Evolutionary conservation across 139 green algal genomes (phyloP).

Genomic region (Volvox africanus): DNA sequence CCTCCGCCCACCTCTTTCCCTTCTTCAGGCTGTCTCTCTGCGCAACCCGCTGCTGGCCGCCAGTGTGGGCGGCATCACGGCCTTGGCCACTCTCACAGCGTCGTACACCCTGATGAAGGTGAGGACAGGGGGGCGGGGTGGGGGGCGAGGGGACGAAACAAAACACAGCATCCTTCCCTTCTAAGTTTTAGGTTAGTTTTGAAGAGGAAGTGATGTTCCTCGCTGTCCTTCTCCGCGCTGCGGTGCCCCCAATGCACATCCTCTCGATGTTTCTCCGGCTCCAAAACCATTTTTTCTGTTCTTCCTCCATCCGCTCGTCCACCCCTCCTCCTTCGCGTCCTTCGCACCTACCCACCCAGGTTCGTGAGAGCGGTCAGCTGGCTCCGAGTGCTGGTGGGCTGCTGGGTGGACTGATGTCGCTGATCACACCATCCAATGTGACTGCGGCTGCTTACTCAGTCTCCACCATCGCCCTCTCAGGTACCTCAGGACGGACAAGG

Average conservation of each 20-base stretch:
- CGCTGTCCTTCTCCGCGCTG: not conserved
- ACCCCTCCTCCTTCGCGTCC: not conserved
- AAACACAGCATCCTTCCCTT: too few relatives aligned
- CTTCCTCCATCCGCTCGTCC: not conserved
- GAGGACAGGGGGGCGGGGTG: not conserved
- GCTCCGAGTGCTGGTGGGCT: not conserved
- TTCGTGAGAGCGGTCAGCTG: constrained; percentile 43
- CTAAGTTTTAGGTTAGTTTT: too few relatives aligned
- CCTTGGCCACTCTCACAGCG: constrained; percentile 22
- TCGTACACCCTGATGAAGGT: constrained; percentile 42
- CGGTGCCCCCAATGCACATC: too few relatives aligned
- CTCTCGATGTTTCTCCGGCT: too few relatives aligned
- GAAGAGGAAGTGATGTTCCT: too few relatives aligned
- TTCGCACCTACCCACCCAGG: not conserved
- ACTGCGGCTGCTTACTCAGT: constrained; percentile 7
- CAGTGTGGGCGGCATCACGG: not conserved
- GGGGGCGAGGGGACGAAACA: too few relatives aligned
- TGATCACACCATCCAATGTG: not conserved
- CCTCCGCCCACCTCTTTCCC: not conserved
- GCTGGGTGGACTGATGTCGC: not conserved
- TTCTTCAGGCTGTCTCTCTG: constrained; percentile 21
- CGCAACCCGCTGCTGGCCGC: constrained; percentile 24
- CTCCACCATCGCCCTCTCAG: not conserved
- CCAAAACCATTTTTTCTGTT: not conserved
- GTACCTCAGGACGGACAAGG: not conserved